Conservation (phyloP, 495 filamentous ascomycete genomes). For the Talaromyces thailandensis region DNA sequence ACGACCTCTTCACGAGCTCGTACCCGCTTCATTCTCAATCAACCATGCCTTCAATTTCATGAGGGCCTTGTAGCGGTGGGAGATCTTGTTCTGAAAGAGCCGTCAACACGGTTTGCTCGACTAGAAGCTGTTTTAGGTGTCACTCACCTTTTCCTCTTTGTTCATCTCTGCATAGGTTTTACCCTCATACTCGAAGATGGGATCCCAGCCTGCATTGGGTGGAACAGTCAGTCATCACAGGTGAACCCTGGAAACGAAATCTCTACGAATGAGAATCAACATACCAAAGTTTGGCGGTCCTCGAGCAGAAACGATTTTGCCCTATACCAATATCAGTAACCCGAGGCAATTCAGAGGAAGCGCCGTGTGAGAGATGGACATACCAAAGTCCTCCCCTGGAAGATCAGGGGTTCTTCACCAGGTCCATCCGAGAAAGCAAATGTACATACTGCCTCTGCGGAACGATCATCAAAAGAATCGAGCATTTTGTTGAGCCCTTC, state of each 20-base stretch:
- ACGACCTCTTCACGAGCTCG: not conserved
- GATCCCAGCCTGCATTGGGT: slow-evolving; percentile 70
- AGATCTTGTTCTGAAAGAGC: slow-evolving; percentile 63
- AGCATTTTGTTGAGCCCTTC: slow-evolving; percentile 86
- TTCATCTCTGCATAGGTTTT: slow-evolving; percentile 98
- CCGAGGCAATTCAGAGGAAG: not conserved
- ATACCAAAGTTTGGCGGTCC: slow-evolving; percentile 77
- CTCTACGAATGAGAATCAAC: slow-evolving; percentile 14
- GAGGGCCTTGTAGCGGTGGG: slow-evolving; percentile 79
- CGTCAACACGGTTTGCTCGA: slow-evolving; percentile 7
- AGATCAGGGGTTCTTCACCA: slow-evolving; percentile 74
- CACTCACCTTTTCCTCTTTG: slow-evolving; percentile 59
- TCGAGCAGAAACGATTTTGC: slow-evolving; percentile 32
- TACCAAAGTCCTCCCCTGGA: slow-evolving; percentile 72
- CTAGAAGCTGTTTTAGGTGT: not conserved
- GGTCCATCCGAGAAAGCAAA: slow-evolving; percentile 88
- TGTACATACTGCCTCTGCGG: slow-evolving; percentile 87
- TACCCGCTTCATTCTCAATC: slow-evolving; percentile 24
- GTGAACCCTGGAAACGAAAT: not conserved
- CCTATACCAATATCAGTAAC: slow-evolving; percentile 21
- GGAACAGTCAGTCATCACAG: not conserved
- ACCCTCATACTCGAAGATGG: slow-evolving; percentile 91
- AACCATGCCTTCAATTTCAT: slow-evolving; percentile 82
- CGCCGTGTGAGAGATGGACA: not conserved
- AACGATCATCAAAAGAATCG: slow-evolving; percentile 79